Conservation (phyloP, 768 basidiomycete genomes). For the Holtermanniella nyarrowii region DNA sequence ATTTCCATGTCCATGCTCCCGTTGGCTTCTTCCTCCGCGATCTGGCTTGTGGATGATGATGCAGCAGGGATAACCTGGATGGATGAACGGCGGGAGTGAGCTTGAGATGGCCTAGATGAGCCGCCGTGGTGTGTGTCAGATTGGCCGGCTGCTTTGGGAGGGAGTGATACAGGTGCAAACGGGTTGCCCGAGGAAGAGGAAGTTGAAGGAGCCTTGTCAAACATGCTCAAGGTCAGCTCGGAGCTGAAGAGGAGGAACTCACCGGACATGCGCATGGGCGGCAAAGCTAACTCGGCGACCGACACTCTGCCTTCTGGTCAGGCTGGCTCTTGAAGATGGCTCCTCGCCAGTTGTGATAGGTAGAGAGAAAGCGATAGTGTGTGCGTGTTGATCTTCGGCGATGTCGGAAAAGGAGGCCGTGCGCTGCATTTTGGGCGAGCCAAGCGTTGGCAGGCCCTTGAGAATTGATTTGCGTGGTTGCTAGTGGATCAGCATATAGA, state of each 20-base stretch:
- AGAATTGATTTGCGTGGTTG: conserved; percentile 38
- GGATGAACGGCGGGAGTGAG: conserved; percentile 18
- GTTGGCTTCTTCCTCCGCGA: conserved; percentile 16
- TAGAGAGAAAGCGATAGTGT: conserved; percentile 22
- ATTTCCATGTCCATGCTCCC: conserved; percentile 34
- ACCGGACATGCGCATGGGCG: conserved; percentile 33
- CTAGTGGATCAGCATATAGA: conserved; percentile 5
- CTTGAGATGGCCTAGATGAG: conserved; percentile 1
- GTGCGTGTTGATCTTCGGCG: conserved; percentile 14
- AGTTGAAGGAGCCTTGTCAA: conserved; percentile 8
- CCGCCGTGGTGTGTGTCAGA: background rate
- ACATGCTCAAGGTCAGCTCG: conserved; percentile 16
- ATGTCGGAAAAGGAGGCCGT: conserved; percentile 12
- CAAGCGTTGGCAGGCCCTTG: conserved; percentile 15
- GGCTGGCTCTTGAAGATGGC: background rate
- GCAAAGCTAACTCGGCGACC: conserved; percentile 37
- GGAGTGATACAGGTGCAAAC: background rate
- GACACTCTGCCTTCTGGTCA: conserved; percentile 5
- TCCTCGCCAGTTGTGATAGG: conserved; percentile 4
- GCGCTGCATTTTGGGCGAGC: conserved; percentile 5
- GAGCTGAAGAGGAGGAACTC: background rate
- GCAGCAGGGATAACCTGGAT: conserved; percentile 16
- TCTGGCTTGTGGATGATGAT: conserved; percentile 2
- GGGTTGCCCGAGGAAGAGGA: background rate
- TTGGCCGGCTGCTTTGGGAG: background rate